Evolutionary conservation across 345 rosid species (phyloP).

Genomic region (Lepidium sativum): DNA sequence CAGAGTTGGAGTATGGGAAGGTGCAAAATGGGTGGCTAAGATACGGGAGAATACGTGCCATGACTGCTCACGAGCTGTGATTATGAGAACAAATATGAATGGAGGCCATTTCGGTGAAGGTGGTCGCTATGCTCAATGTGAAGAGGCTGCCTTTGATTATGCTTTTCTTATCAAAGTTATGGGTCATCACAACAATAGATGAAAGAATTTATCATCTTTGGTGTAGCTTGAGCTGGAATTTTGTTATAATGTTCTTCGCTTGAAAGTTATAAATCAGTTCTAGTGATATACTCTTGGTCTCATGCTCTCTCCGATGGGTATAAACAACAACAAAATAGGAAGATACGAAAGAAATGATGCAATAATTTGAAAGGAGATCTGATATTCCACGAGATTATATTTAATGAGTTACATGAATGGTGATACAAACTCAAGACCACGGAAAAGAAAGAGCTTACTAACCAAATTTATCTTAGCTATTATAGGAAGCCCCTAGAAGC

Average conservation of each 20-base stretch:
- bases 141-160: slow-evolving; percentile 73
- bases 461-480: slow-evolving; percentile 8
- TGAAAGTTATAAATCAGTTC: background rate
- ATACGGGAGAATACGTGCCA: slow-evolving; percentile 43
- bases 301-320: background rate
- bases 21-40: slow-evolving; percentile 98
- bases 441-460: slow-evolving; percentile 11
- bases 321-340: background rate
- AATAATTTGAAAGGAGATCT: slow-evolving; percentile 12
- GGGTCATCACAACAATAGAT: slow-evolving; percentile 13
- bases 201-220: background rate
- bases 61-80: slow-evolving; percentile 53
- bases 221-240: background rate
- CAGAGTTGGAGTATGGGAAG: slow-evolving; percentile 98
- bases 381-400: slow-evolving; percentile 15
- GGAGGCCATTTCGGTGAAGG: slow-evolving; percentile 95
- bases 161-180: slow-evolving; percentile 68
- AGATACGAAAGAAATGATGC: background rate
- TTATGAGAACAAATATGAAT: slow-evolving; percentile 66
- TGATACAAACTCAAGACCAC: slow-evolving; percentile 10
- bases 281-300: background rate
- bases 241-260: background rate
- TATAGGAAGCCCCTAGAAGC: slow-evolving; percentile 11
- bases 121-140: slow-evolving; percentile 48
- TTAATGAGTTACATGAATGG: slow-evolving; percentile 24